Conservation (phyloP, 2,329 filamentous ascomycete species). For the Ustulina deusta region DNA sequence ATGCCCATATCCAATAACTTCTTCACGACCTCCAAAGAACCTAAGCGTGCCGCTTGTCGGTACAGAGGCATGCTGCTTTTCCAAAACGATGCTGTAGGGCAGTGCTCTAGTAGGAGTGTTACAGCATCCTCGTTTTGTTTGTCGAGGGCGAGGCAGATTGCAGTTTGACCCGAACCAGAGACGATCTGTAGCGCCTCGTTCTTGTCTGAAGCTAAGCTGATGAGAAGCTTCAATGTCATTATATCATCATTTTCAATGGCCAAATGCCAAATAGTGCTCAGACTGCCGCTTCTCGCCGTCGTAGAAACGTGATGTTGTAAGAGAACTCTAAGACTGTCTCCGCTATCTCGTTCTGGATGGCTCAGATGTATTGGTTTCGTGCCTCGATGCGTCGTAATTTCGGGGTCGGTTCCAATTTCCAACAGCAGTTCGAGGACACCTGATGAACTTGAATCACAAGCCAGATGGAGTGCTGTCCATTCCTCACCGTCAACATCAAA, state of each 20-base stretch:
- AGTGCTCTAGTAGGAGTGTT: conserved; percentile 7
- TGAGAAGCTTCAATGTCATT: conserved; percentile 10
- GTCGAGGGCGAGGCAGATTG: conserved; percentile 10
- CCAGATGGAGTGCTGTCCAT: conserved; percentile 17
- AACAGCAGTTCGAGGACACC: conserved; percentile 14
- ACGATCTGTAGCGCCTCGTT: conserved; percentile 4
- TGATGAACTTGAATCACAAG: conserved; percentile 6
- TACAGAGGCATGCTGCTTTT: conserved; percentile 18
- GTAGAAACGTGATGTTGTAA: conserved; percentile 14
- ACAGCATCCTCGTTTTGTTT: not conserved
- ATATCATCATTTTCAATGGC: not conserved
- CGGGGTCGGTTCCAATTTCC: conserved; percentile 7
- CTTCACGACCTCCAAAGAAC: conserved; percentile 10
- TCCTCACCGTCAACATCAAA: conserved; percentile 4
- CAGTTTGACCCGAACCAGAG: conserved; percentile 12
- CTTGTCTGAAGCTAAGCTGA: conserved; percentile 10
- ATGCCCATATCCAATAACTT: conserved; percentile 21
- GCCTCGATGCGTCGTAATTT: not conserved
- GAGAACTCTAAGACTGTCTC: conserved; percentile 5
- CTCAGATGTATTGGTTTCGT: conserved; percentile 19
- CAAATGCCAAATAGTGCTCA: conserved; percentile 18
- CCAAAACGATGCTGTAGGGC: conserved; percentile 14
- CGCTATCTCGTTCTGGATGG: not conserved
- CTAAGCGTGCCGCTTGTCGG: conserved; percentile 15
- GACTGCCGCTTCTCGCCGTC: not conserved